Percentiles rank a stretch among this genome's conserved stretches.
phyloP scores from a whole-genome alignment of 2,329 filamentous ascomycete genomes.

The Microdochium nivale region DNA sequence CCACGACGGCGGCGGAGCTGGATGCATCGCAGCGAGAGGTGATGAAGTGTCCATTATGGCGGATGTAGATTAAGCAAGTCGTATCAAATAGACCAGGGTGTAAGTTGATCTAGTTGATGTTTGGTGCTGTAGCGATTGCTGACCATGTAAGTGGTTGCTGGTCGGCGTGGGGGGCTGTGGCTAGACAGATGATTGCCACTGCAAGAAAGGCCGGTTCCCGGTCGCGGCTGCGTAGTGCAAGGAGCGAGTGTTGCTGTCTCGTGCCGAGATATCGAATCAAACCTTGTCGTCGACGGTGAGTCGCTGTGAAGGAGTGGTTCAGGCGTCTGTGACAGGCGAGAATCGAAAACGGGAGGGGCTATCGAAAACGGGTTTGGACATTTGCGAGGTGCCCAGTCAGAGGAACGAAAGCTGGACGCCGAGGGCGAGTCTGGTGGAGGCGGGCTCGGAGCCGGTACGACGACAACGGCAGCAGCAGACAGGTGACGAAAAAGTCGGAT shows the following conservation, averaged over 20 bases:
- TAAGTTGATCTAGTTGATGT: not conserved
- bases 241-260: not conserved
- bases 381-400: not conserved
- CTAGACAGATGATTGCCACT: not conserved
- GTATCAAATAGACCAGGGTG: not conserved
- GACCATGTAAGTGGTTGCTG: not conserved
- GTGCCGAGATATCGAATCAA: not conserved
- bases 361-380: not conserved
- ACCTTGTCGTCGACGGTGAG: not conserved
- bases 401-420: not conserved
- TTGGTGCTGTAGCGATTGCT: not conserved
- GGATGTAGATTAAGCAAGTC: not conserved
- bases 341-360: not conserved
- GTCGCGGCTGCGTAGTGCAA: not conserved
- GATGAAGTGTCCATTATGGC: slow-evolving; percentile 81
- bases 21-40: slow-evolving; percentile 87
- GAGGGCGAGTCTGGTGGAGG: not conserved
- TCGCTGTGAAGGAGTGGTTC: not conserved
- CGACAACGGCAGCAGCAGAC: not conserved
- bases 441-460: not conserved
- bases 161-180: not conserved
- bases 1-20: slow-evolving; percentile 58
- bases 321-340: not conserved
- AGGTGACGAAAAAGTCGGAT: not conserved
- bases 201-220: not conserved